phyloP scores from a whole-genome alignment of 805 yeast species.

The Geotrichum ghanense region DNA sequence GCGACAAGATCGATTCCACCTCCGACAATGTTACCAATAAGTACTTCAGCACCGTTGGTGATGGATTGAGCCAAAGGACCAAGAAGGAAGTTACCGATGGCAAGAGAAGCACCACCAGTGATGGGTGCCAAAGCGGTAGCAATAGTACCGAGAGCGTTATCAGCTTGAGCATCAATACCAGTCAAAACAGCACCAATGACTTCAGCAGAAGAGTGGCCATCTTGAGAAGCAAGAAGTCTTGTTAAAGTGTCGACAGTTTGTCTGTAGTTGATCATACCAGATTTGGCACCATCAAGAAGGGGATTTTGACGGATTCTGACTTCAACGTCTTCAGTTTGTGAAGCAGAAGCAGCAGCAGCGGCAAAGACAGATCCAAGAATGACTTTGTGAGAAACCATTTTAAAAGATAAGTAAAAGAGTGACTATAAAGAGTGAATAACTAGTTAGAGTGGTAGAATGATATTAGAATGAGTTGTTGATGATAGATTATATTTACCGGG shows the following conservation, averaged over 20 bases:
- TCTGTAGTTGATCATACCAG: conserved; percentile 13
- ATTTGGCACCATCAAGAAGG: conserved; percentile 6
- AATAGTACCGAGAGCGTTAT: conserved; percentile 19
- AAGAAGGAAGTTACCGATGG: conserved; percentile 12
- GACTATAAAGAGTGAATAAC: too few relatives aligned
- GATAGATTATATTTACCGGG: too few relatives aligned
- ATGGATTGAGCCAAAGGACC: conserved; percentile 24
- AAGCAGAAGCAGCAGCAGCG: background rate
- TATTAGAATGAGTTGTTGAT: too few relatives aligned
- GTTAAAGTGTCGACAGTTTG: conserved; percentile 11
- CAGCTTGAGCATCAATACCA: conserved; percentile 25
- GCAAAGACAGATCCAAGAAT: background rate
- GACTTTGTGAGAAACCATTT: background rate
- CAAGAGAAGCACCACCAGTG: conserved; percentile 19
- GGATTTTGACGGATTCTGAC: background rate
- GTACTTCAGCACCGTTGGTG: conserved; percentile 25
- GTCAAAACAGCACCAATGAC: conserved; percentile 17
- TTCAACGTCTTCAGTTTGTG: background rate
- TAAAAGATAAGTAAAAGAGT: background rate
- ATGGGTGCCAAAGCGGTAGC: conserved; percentile 13
- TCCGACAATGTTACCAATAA: conserved; percentile 16
- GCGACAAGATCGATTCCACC: conserved; percentile 9
- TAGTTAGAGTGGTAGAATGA: too few relatives aligned
- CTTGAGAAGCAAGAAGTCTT: background rate
- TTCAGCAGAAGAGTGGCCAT: conserved; percentile 8